These are phyloP conservation scores for Metschnikowia aberdeeniae DNA, from an alignment of 805 yeast genomes.

Conservation along the genomic window DNA sequence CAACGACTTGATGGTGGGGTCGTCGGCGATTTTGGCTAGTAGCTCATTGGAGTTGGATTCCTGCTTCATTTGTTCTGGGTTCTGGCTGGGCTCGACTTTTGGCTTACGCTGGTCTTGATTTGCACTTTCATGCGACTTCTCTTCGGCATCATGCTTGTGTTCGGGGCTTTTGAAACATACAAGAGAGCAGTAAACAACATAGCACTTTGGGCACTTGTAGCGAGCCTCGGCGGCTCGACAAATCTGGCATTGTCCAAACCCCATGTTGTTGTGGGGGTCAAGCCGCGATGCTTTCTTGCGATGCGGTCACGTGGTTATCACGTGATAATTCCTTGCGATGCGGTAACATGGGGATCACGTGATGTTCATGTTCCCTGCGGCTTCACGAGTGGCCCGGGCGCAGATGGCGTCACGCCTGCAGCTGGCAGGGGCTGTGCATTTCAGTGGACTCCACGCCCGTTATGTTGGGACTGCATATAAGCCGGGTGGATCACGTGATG, in stretches of 20 bases:
- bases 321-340: too few species aligned
- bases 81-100: background rate
- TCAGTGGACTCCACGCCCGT: too few species aligned
- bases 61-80: background rate
- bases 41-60: background rate
- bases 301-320: background rate
- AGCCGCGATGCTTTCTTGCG: background rate
- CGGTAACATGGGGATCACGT: too few species aligned
- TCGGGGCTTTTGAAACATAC: constrained; percentile 51
- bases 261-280: constrained; percentile 6
- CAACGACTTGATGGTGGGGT: constrained; percentile 42
- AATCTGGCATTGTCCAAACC: constrained; percentile 31
- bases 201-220: constrained; percentile 58
- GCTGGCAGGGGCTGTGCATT: too few species aligned
- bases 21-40: constrained; percentile 25
- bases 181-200: constrained; percentile 50
- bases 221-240: constrained; percentile 37
- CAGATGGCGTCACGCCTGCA: too few species aligned
- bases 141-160: constrained; percentile 25
- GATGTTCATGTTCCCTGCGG: too few species aligned
- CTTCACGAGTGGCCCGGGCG: too few species aligned
- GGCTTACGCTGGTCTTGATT: background rate
- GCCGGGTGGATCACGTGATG: too few species aligned
- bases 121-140: background rate
- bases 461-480: too few species aligned